These are phyloP conservation scores for Telopea speciosissima DNA, from an alignment of 177 flowering plant species.

Conservation along the genomic window DNA sequence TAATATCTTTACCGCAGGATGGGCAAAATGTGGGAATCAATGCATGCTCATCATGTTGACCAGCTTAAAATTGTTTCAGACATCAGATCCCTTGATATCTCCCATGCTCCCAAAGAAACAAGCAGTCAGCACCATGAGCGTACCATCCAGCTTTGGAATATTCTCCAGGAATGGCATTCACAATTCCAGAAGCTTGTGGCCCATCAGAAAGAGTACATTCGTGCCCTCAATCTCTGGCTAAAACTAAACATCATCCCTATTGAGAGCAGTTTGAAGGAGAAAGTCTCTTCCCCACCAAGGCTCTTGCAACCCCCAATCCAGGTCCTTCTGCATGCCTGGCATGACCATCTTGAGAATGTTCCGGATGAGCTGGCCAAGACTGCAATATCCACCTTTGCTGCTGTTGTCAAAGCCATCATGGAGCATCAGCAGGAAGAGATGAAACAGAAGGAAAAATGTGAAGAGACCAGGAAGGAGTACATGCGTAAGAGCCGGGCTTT, in stretches of 20 bases:
- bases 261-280: conserved; percentile 77
- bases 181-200: conserved; percentile 58
- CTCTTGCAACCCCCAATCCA: conserved; percentile 57
- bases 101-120: conserved; percentile 53
- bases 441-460: conserved; percentile 65
- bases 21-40: conserved; percentile 77
- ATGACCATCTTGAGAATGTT: conserved; percentile 69
- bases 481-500: conserved; percentile 47
- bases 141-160: conserved; percentile 53
- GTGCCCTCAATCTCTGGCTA: conserved; percentile 62
- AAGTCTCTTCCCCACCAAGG: conserved; percentile 64
- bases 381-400: conserved; percentile 65
- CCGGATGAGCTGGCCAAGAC: conserved; percentile 64
- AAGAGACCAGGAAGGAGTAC: conserved; percentile 60
- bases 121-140: conserved; percentile 53
- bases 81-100: conserved; percentile 50
- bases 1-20: conserved; percentile 39
- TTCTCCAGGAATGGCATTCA: conserved; percentile 51
- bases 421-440: conserved; percentile 75
- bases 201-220: conserved; percentile 62
- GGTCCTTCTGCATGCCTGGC: conserved; percentile 60
- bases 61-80: conserved; percentile 48
- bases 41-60: conserved; percentile 51
- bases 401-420: conserved; percentile 58
- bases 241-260: conserved; percentile 74